phyloP scores from a whole-genome alignment of 2,329 filamentous ascomycete genomes.

The Cladosporium halotolerans region DNA sequence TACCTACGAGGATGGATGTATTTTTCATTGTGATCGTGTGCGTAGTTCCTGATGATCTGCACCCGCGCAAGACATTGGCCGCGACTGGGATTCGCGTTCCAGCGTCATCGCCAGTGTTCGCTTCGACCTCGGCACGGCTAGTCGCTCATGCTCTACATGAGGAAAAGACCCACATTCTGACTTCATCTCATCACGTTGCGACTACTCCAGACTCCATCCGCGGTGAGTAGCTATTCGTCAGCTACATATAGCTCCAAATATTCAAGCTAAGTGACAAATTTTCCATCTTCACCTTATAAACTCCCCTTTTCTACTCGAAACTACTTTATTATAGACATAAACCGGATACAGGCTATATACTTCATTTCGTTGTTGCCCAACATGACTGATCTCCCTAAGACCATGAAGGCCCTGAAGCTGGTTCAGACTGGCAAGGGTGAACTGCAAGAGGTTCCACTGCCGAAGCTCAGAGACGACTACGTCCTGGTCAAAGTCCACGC shows the following conservation, averaged over 20 bases:
- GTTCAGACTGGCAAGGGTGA: slow-evolving; percentile 32
- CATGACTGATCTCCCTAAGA: slow-evolving; percentile 10
- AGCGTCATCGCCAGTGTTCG: too few relatives aligned
- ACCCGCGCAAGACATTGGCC: too few relatives aligned
- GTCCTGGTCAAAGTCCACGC: slow-evolving; percentile 48
- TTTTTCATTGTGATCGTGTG: too few relatives aligned
- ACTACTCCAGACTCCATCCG: neutral
- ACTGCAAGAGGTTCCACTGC: slow-evolving; percentile 35
- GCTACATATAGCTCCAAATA: too few relatives aligned
- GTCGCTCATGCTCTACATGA: too few relatives aligned
- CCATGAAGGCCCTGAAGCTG: slow-evolving; percentile 34
- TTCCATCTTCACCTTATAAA: neutral
- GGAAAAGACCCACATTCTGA: slow-evolving; percentile 1
- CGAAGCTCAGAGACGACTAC: slow-evolving; percentile 43
- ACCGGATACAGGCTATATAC: too few relatives aligned
- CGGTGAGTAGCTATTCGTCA: too few relatives aligned
- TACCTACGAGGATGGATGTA: too few relatives aligned
- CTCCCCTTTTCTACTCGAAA: neutral
- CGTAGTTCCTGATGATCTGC: too few relatives aligned
- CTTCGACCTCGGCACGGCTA: too few relatives aligned
- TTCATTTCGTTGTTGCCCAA: neutral
- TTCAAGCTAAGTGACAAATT: neutral
- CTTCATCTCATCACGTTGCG: neutral
- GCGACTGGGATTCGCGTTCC: too few relatives aligned
- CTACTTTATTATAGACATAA: neutral